phyloP scores from a whole-genome alignment of 1,284 basidiomycete genomes.

The Ganoderma multipileum region DNA sequence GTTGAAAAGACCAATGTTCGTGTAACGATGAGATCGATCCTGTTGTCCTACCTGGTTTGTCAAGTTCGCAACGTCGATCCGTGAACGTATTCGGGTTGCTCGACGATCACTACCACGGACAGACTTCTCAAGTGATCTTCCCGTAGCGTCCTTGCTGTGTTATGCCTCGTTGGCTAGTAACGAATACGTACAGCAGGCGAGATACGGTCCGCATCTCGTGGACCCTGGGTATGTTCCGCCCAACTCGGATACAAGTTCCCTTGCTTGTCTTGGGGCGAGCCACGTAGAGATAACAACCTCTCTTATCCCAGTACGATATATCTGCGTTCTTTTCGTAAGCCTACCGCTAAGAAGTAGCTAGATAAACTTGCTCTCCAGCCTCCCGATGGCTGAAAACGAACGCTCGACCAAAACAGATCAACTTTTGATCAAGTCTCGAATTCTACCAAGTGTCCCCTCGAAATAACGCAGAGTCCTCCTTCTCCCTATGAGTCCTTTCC shows the following conservation, averaged over 20 bases:
- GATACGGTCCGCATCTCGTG: neutral
- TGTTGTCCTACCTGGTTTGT: neutral
- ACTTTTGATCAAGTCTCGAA: no score
- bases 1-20: slow-evolving; percentile 12
- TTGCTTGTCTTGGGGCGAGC: neutral
- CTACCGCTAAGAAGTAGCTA: no score
- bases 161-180: neutral
- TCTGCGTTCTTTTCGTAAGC: no score
- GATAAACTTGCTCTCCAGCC: no score
- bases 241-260: neutral
- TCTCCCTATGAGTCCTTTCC: neutral
- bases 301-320: no score
- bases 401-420: no score
- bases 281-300: neutral
- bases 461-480: no score
- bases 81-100: neutral
- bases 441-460: no score
- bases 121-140: neutral
- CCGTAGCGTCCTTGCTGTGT: slow-evolving; percentile 1
- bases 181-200: slow-evolving; percentile 1
- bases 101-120: slow-evolving; percentile 18
- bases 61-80: slow-evolving; percentile 15
- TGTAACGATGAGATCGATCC: slow-evolving; percentile 4
- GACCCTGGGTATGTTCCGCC: neutral
- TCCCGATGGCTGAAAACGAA: no score